Base-by-base conservation (phyloP, 2,329 filamentous ascomycete species). In the Seiridium unicorne region DNA sequence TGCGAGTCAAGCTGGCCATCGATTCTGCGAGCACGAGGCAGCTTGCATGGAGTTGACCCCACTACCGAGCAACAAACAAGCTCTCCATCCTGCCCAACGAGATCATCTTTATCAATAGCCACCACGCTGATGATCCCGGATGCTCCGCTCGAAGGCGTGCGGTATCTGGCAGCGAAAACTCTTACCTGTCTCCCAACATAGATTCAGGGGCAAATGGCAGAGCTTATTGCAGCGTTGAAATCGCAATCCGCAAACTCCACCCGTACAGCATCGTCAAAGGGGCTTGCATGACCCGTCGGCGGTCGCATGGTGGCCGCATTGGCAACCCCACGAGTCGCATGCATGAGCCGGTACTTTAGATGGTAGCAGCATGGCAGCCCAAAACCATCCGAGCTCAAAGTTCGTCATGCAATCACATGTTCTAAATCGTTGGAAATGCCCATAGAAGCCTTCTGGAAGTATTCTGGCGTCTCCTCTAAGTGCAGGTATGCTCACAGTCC, bases 241-340 rank as follows among this genome's bases (percentile, higher is more conserved):
- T 11, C 6, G 46, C 8, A 18, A 48, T 31, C 46, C 26, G 18
- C 46, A 48, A 7, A 48, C 18, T 18, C 26, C 46, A 48, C 46
- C 38, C 18, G 46, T 31, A 7, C 46, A 48, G 46, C 13, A 48
- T 10, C n/a, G 7, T 18, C 46, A 18, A 31, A 48, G 46, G 18
- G 46, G 46, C 46, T 48, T 48, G 46, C 46, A 55, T 55, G 51
- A 34, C n/a, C 51, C 49, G 34, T 18, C 8, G 32, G 49, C 18
- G 51, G 51, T 44, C 51, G 51, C 51, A 55, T 38, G n/a, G 31
- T 44, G 51, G 51, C 38, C 51, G 51, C 51, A 55, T 42, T 54
- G 13, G 38, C n/a, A n/a, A 6, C 34, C 34, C 32, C 49, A 32
- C 38, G 18, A 26, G 18, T 26, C 18, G 18, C 18, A 26, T n/a